Evolutionary conservation across 2,329 filamentous ascomycete species (phyloP).

Genomic region (Pseudogymnoascus sp.): DNA sequence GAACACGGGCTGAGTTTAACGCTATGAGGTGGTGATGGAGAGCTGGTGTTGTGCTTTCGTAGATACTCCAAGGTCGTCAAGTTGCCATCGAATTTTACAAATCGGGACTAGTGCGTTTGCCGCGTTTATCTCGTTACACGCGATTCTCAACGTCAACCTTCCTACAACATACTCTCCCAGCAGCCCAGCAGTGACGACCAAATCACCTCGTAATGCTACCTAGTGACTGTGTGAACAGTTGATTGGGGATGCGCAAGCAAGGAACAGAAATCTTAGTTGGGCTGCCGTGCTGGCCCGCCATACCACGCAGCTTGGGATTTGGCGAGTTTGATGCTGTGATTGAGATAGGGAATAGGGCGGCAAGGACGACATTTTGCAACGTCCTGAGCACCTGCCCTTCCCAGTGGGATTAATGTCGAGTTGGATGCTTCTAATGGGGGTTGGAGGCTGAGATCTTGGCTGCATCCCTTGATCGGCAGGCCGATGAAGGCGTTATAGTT

Average conservation of each 20-base stretch:
- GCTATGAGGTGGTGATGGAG: not conserved
- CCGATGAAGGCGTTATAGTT: constrained; percentile 23
- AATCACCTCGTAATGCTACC: constrained; percentile 15
- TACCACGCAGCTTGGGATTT: not conserved
- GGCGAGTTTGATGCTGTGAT: not conserved
- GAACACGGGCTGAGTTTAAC: not conserved
- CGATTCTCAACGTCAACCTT: constrained; percentile 11
- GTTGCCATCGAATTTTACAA: constrained; percentile 4
- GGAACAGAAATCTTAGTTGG: constrained; percentile 33
- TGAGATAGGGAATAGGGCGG: constrained; percentile 9
- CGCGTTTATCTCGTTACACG: constrained; percentile 10
- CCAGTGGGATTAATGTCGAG: constrained; percentile 11
- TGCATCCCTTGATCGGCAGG: not conserved
- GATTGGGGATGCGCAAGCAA: constrained; percentile 25
- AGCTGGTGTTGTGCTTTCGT: not conserved
- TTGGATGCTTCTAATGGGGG: constrained; percentile 16
- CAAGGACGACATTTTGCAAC: constrained; percentile 27
- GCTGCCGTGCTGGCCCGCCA: not conserved
- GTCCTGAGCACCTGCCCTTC: constrained; percentile 22
- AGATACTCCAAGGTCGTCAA: not conserved
- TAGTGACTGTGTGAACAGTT: constrained; percentile 3
- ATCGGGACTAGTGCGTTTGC: constrained; percentile 10
- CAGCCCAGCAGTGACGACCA: constrained; percentile 28
- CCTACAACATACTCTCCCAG: constrained; percentile 14
- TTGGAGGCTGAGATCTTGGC: constrained; percentile 13